Base-by-base conservation (phyloP, 768 basidiomycete species). In the Lyophyllum decastes region DNA sequence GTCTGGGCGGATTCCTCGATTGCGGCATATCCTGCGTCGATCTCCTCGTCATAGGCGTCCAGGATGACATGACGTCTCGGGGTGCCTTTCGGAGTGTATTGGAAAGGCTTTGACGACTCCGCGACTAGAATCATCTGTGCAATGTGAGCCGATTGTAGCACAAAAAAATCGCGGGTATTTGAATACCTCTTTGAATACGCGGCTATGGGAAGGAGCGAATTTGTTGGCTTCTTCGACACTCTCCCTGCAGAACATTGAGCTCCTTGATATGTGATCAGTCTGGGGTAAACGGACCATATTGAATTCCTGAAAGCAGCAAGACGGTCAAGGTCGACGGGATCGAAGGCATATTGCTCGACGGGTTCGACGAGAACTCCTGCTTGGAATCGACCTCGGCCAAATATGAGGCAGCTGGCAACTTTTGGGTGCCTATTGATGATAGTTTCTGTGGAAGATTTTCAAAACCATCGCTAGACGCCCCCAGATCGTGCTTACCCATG, bases 171-270 rank as follows among this genome's bases (percentile, higher is more conserved):
- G 21, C n/a, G n/a, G 4, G 14, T 49, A 9, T 43, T n/a, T 52
- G 21, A 64, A 40, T 11, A 75, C 77, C 72, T 78, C 78, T 60
- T 76, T 78, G 67, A 79, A 78, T 4, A 81, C 60, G n/a, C 77
- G 64, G 2, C 77, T 78, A 60, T 79, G 77, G 33, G 74, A 67
- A 14, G 78, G 78, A 0, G 76, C 76, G 52, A 68, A 72, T 6
- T 49, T 55, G 54, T 80, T 81, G 51, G 74, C 66, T 55, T 72
- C 66, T 44, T 76, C 71, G 4, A 81, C 68, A 7, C 70, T 77
- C 0, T 76, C 68, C 78, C 77, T 79, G 25, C 17, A 24, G 17
- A 5, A n/a, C 40, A 10, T 2, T n/a, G 16, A 41, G n/a, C n/a
- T 19, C 17, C 40, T 5, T 38, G 14, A 12, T 4, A 38, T 38